Evolutionary conservation across 176 grass and related monocot species (phyloP), one percentile per base, ranked within the genome.

Genomic region (Carex cristatella): DNA sequence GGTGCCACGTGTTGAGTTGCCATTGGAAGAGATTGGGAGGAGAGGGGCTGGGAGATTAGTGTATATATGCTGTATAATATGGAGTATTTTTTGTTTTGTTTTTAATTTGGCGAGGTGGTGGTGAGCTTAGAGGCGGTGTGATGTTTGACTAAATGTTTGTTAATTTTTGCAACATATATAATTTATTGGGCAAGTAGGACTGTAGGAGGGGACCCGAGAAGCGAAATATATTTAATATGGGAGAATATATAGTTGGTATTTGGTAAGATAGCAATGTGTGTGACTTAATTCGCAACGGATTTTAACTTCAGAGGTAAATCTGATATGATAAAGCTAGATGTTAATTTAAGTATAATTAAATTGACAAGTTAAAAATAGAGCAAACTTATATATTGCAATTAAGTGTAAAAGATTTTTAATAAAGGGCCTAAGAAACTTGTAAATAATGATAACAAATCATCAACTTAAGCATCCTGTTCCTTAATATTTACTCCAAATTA

Each of bases 1-100:
- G 81, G 61, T 31, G 62, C 40, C 62, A 83, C 48, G 23, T 83
- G 42, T 51, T 55, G 60, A 27, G 81, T 83, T 66, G 61, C 81
- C 80, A 83, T 83, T 67, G 63, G 63, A 7, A 13, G 2, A 31
- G 72, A 51, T 37, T 31, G 37, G 32, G 62, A 68, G 71, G 30
- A 10, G 8, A 27, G 2, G 4, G 27, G 10, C 0, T 2, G 4
- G 38, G 7, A n/a, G 7, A 42, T 44, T 9, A 0, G 2, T 44
- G 35, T n/a, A 13, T 44, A 35, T 42, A 13, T 65, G 12, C 0
- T 32, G 68, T 9, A 54, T 13, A 2, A 53, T 75, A 75, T 75
- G 19, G 71, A 40, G 38, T 5, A 5, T 40, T 40, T 40, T 40
- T 40, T 40, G 27, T 42, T 7, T 28, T 74, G 51, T 51, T 75